These are phyloP conservation scores for Penicillium oxalicum DNA, from an alignment of 2,329 filamentous ascomycete species.

Conservation along the genomic window DNA sequence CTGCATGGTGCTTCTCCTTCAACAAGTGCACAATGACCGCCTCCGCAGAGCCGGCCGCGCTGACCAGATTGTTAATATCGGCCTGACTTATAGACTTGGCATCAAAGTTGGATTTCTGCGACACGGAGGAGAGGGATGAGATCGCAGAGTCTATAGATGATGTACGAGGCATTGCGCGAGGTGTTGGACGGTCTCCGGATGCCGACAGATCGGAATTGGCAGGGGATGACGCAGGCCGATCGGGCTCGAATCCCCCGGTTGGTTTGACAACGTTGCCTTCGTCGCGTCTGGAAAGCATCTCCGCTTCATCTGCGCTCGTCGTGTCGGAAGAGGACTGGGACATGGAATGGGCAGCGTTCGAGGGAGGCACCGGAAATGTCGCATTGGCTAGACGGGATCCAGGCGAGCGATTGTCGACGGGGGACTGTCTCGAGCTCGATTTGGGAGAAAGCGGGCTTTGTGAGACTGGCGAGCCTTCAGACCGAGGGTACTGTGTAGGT, in stretches of 20 bases:
- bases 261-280: conserved; percentile 23
- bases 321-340: conserved; percentile 16
- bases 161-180: conserved; percentile 56
- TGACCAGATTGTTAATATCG: conserved; percentile 73
- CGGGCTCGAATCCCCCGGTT: conserved; percentile 23
- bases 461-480: conserved; percentile 19
- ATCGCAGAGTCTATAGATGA: conserved; percentile 92
- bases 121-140: conserved; percentile 62
- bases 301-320: conserved; percentile 12
- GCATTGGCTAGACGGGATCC: conserved; percentile 25
- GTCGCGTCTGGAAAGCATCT: conserved; percentile 18
- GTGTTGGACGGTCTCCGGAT: conserved; percentile 26
- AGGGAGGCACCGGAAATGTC: conserved; percentile 25
- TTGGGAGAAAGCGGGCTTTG: conserved; percentile 24
- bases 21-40: conserved; percentile 81
- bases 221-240: conserved; percentile 27
- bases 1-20: conserved; percentile 83
- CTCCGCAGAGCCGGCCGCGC: conserved; percentile 80
- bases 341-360: conserved; percentile 15
- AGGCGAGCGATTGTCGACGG: conserved; percentile 19
- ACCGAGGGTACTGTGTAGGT: conserved; percentile 16
- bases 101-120: conserved; percentile 56
- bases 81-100: conserved; percentile 53
- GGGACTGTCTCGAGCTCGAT: conserved; percentile 20
- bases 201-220: conserved; percentile 28